These are phyloP conservation scores for Parathielavia hyrcaniae DNA, from an alignment of 495 filamentous ascomycete genomes.

Conservation along the genomic window DNA sequence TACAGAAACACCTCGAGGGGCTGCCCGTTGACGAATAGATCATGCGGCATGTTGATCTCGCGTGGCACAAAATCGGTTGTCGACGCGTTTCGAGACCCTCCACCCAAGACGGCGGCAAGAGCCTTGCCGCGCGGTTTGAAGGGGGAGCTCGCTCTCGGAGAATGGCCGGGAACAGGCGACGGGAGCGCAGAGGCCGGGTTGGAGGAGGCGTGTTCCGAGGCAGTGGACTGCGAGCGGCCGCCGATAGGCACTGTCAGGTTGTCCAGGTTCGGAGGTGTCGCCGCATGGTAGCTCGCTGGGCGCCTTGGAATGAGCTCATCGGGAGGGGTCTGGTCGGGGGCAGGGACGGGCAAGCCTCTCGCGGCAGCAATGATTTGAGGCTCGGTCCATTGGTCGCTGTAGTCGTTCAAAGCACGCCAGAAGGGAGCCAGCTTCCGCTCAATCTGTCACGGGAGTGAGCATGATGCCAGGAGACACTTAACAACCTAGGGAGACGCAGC, in stretches of 20 bases:
- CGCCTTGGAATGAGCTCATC: conserved; percentile 53
- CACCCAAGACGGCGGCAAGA: conserved; percentile 68
- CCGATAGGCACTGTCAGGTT: conserved; percentile 70
- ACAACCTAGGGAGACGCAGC: background rate
- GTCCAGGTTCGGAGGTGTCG: conserved; percentile 46
- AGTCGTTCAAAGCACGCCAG: conserved; percentile 88
- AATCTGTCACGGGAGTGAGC: conserved; percentile 53
- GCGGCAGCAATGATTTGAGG: conserved; percentile 88
- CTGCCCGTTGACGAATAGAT: conserved; percentile 87
- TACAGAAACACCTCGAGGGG: conserved; percentile 88
- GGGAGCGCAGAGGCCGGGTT: conserved; percentile 47
- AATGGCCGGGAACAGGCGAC: conserved; percentile 49
- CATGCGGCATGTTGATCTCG: conserved; percentile 72
- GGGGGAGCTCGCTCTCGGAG: conserved; percentile 34
- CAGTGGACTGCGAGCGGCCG: conserved; percentile 64
- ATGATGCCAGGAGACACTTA: background rate
- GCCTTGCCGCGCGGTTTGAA: conserved; percentile 71
- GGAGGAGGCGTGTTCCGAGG: conserved; percentile 57
- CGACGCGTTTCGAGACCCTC: conserved; percentile 57
- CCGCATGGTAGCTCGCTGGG: conserved; percentile 32
- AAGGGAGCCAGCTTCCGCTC: conserved; percentile 90
- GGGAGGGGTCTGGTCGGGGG: conserved; percentile 71
- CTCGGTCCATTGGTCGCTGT: conserved; percentile 84
- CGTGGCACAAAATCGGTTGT: conserved; percentile 63
- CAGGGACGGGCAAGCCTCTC: conserved; percentile 74